phyloP scores from a whole-genome alignment of 2,329 filamentous ascomycete species.

The Hypoxylon sp. region DNA sequence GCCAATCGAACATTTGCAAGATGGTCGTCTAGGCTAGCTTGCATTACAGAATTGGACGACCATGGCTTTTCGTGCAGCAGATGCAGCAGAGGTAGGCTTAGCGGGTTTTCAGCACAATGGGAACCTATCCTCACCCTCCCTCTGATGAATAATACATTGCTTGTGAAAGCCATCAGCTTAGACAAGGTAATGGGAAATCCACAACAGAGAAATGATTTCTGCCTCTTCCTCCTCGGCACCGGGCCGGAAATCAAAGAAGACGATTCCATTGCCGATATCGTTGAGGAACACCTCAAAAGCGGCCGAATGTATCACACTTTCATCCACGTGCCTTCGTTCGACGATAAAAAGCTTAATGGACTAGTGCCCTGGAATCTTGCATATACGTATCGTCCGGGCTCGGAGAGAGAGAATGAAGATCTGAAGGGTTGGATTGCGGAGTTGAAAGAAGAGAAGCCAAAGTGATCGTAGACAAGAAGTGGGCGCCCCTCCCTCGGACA shows the following conservation, averaged over 20 bases:
- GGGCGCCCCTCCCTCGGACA: background rate
- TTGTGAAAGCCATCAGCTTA: background rate
- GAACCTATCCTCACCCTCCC: background rate
- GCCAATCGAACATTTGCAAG: constrained; percentile 7
- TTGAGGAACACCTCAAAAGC: background rate
- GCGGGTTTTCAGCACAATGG: background rate
- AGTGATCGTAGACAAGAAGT: background rate
- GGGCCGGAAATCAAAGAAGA: background rate
- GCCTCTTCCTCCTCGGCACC: background rate
- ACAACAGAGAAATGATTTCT: background rate
- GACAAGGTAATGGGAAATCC: background rate
- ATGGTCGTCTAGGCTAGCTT: background rate
- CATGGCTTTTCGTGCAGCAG: constrained; percentile 6
- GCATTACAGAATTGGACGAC: background rate
- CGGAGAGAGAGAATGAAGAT: background rate
- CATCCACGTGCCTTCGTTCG: background rate
- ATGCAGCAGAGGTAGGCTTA: background rate
- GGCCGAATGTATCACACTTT: background rate
- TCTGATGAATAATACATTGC: constrained; percentile 1
- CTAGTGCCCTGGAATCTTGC: background rate
- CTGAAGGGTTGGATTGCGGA: background rate
- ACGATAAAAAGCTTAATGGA: background rate
- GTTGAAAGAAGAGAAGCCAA: background rate
- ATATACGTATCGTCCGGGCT: background rate
- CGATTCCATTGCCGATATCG: background rate